Evolutionary conservation across 441 rosid species (phyloP), one percentile per base, ranked within the genome.

Genomic region (Manihot esculenta): DNA sequence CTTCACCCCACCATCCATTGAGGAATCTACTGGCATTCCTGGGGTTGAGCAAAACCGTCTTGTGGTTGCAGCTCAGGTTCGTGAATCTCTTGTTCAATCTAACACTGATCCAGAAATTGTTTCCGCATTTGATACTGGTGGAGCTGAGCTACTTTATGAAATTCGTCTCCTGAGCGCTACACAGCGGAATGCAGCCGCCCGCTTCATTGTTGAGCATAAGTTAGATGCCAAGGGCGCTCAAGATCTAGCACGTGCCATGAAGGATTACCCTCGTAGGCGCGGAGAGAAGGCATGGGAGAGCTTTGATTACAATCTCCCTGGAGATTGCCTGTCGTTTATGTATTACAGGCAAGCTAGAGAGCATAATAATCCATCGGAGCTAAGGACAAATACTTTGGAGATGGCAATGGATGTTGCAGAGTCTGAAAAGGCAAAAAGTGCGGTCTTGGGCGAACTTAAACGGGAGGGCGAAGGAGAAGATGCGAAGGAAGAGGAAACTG

Each of bases 41-140:
- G 87, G 94, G 74, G 86, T 85, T 23, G 97, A 94, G 68, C 97
- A 94, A 83, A 94, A 90, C 69, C 81, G 93, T 62, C 74, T 92
- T 0, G 75, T 90, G 24, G 99, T 92, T 26, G 97, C 81, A 3
- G 87, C 97, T 0, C 59, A 89, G 73, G 97, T 94, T 26, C 84
- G 97, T 10, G 89, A 86, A 10, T 84, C 96, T 5, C 76, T 94
- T 0, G 72, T 86, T 48, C 80, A 90, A 53, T 86, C 91, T 24
- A 51, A 79, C 26, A 82, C 86, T 21, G 88, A 84, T 44, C 88
- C 88, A 0, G 90, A 88, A 50, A 51, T 92, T 45, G 69, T 92
- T 10, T 35, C 92, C 1, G 76, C 78, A 12, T 94, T 90, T 54
- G 93, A 92, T 41, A 75, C 86, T 1, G 86, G 95, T 5, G 96